These are phyloP conservation scores for Zygotorulaspora sp. DNA, from an alignment of 805 yeast species.

Conservation along the genomic window DNA sequence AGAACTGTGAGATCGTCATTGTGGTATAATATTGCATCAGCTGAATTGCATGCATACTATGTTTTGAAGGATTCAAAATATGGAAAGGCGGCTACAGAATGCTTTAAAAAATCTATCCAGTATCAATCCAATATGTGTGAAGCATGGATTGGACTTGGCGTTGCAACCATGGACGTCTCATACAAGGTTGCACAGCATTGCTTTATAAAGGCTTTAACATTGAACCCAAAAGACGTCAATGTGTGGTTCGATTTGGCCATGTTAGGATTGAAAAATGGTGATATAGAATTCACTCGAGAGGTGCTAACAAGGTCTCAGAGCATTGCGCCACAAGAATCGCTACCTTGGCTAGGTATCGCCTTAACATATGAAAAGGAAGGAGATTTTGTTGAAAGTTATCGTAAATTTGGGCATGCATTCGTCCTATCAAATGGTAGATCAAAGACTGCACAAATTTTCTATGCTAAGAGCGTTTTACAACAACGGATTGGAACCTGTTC, in stretches of 20 bases:
- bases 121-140: slow-evolving; percentile 65
- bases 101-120: slow-evolving; percentile 63
- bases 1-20: slow-evolving; percentile 52
- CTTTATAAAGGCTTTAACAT: slow-evolving; percentile 71
- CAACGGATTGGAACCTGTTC: slow-evolving; percentile 41
- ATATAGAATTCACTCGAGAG: slow-evolving; percentile 64
- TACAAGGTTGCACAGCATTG: slow-evolving; percentile 88
- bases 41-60: slow-evolving; percentile 48
- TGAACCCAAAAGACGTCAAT: slow-evolving; percentile 61
- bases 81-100: slow-evolving; percentile 50
- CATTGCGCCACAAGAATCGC: slow-evolving; percentile 67
- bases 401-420: slow-evolving; percentile 72
- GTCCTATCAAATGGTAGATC: slow-evolving; percentile 70
- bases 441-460: slow-evolving; percentile 64
- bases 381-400: slow-evolving; percentile 45
- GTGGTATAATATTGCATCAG: slow-evolving; percentile 67
- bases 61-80: slow-evolving; percentile 28
- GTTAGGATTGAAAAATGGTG: slow-evolving; percentile 64
- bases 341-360: slow-evolving; percentile 87
- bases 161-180: slow-evolving; percentile 58
- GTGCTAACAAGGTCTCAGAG: slow-evolving; percentile 74
- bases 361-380: slow-evolving; percentile 51
- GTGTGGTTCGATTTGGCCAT: slow-evolving; percentile 83
- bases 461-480: slow-evolving; percentile 55
- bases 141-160: slow-evolving; percentile 82